These are phyloP conservation scores for Quercus ilex DNA, from an alignment of 306 rosid species.

Conservation along the genomic window DNA sequence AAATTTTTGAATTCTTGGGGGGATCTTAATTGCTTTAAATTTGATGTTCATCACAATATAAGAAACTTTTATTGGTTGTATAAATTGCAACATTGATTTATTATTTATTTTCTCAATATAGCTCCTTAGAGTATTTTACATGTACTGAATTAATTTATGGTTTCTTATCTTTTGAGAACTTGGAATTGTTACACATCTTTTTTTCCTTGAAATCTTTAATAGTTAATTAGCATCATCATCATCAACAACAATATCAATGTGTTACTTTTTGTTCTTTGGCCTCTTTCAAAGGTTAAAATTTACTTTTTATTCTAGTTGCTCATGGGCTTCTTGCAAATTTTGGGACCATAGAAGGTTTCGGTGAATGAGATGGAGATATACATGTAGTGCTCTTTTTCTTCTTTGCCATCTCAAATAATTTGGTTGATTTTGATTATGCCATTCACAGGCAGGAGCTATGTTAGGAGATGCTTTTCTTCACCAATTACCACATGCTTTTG, in stretches of 20 bases:
- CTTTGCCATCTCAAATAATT: conserved; percentile 12
- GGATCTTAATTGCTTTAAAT: background rate
- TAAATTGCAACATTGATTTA: background rate
- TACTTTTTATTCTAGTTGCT: no score
- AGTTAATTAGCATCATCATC: no score
- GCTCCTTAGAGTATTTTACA: background rate
- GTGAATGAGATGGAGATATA: background rate
- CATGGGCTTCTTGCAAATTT: no score
- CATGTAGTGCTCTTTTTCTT: background rate
- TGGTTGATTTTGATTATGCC: conserved; percentile 13
- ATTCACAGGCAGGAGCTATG: conserved; percentile 96
- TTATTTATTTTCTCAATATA: background rate
- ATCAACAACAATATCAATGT: no score
- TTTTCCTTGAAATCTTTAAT: no score
- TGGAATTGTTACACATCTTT: background rate
- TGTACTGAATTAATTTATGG: background rate
- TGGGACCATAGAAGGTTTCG: no score
- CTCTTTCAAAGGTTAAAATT: no score
- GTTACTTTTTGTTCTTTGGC: no score
- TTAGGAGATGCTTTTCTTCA: conserved; percentile 98
- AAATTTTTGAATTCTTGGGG: background rate
- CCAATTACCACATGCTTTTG: conserved; percentile 97
- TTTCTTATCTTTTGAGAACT: background rate
- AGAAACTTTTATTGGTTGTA: background rate
- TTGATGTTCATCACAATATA: background rate